A percentile compares a stretch with the other conserved stretches of the same genome.
phyloP scores from a whole-genome alignment of 2,329 filamentous ascomycete species.

The Simplicillium sp. region DNA sequence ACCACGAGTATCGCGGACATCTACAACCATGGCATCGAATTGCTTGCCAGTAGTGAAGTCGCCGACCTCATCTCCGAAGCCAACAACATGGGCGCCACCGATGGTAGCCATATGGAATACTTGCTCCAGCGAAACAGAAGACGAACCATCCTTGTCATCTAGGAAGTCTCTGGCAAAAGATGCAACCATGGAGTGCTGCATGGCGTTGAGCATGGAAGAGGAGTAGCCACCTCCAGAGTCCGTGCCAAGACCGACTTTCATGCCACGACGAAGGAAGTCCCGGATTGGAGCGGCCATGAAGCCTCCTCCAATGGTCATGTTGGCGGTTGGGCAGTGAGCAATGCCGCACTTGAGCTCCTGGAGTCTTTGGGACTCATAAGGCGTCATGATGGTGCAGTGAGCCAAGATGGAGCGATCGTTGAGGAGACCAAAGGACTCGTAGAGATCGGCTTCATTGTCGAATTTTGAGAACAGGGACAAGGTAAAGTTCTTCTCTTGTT shows the following conservation, averaged over 20 bases:
- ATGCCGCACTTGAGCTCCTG: conserved; percentile 42
- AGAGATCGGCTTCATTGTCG: conserved; percentile 49
- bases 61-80: conserved; percentile 42
- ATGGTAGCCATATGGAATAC: conserved; percentile 51
- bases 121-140: conserved; percentile 38
- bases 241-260: conserved; percentile 59
- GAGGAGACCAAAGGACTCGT: conserved; percentile 45
- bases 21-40: conserved; percentile 49
- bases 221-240: conserved; percentile 56
- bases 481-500: conserved; percentile 49
- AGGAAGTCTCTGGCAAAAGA: conserved; percentile 36
- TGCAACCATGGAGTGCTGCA: conserved; percentile 48
- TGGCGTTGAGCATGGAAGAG: conserved; percentile 47
- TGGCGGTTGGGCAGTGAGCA: conserved; percentile 55
- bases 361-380: conserved; percentile 42
- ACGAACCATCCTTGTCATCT: conserved; percentile 26
- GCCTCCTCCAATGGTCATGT: conserved; percentile 52
- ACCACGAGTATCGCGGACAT: conserved; percentile 19
- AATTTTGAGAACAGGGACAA: conserved; percentile 45
- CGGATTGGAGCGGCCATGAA: conserved; percentile 54
- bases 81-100: conserved; percentile 50
- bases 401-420: conserved; percentile 49
- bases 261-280: conserved; percentile 43
- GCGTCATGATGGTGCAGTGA: conserved; percentile 54
- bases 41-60: conserved; percentile 50